Evolutionary conservation across 2,329 filamentous ascomycete species (phyloP).

Genomic region (Exophiala dermatitidis): DNA sequence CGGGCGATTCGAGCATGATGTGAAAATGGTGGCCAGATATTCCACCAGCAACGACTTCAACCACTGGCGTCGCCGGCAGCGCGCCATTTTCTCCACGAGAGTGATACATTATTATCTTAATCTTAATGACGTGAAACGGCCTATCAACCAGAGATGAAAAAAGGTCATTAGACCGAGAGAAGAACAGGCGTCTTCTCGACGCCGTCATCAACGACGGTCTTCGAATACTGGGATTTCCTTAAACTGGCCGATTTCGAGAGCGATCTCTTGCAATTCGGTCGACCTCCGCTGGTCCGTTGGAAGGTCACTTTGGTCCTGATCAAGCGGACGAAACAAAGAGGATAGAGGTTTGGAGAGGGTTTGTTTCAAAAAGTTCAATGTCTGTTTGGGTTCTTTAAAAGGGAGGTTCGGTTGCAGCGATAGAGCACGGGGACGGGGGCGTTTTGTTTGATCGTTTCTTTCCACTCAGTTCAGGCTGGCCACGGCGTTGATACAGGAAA

Average conservation of each 20-base stretch:
- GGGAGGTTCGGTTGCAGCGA: background rate
- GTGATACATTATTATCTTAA: conserved; percentile 6
- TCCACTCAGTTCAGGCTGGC: background rate
- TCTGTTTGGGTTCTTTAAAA: background rate
- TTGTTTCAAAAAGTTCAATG: background rate
- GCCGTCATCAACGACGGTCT: background rate
- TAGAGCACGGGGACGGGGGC: background rate
- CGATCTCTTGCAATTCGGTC: background rate
- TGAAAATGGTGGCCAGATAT: conserved; percentile 1
- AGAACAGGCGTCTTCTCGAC: background rate
- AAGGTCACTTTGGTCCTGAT: background rate
- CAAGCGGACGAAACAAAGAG: background rate
- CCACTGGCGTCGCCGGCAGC: conserved; percentile 1
- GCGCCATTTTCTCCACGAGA: background rate
- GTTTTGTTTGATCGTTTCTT: background rate
- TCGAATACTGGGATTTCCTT: background rate
- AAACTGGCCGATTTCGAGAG: background rate
- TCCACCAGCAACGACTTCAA: conserved; percentile 4
- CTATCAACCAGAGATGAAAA: background rate
- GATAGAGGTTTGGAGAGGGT: background rate
- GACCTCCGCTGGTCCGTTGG: background rate
- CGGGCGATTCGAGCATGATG: conserved; percentile 29
- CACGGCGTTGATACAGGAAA: background rate
- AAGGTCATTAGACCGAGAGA: background rate
- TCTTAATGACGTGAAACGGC: conserved; percentile 17